Conservation (phyloP, 1,139 yeast genomes). For the Debaryomyces singareniensis region DNA sequence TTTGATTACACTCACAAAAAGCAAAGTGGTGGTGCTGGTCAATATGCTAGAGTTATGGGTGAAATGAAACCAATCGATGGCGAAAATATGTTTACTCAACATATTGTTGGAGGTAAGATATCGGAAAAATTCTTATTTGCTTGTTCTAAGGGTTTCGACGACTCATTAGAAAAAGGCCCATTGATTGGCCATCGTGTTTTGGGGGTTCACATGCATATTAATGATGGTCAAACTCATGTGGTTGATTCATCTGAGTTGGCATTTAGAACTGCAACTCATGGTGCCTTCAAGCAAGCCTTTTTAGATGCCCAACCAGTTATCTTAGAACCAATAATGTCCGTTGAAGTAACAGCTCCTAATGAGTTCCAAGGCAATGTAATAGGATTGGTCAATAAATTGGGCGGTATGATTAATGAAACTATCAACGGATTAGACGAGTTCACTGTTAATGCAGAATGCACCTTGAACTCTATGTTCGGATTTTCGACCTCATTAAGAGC, state of each 20-base stretch:
- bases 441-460: slow-evolving; percentile 88
- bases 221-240: slow-evolving; percentile 96
- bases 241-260: slow-evolving; percentile 97
- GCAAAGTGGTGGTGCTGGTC: slow-evolving; percentile 99
- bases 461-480: slow-evolving; percentile 93
- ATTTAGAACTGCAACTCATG: slow-evolving; percentile 85
- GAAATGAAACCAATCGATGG: slow-evolving; percentile 60
- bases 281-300: slow-evolving; percentile 91
- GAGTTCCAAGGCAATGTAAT: slow-evolving; percentile 95
- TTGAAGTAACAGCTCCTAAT: slow-evolving; percentile 86
- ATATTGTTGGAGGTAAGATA: slow-evolving; percentile 94
- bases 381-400: slow-evolving; percentile 84
- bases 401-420: slow-evolving; percentile 90
- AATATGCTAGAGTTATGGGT: slow-evolving; percentile 96
- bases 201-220: slow-evolving; percentile 88
- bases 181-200: slow-evolving; percentile 89
- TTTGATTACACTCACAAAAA: slow-evolving; percentile 95
- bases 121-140: slow-evolving; percentile 93
- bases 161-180: slow-evolving; percentile 94
- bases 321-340: slow-evolving; percentile 94
- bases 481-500: slow-evolving; percentile 95
- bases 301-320: slow-evolving; percentile 78
- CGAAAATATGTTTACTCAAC: slow-evolving; percentile 72
- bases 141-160: slow-evolving; percentile 93
- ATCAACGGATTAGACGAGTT: slow-evolving; percentile 94